These are phyloP conservation scores for Steccherinum ochraceum DNA, from an alignment of 768 basidiomycete species.

Conservation along the genomic window DNA sequence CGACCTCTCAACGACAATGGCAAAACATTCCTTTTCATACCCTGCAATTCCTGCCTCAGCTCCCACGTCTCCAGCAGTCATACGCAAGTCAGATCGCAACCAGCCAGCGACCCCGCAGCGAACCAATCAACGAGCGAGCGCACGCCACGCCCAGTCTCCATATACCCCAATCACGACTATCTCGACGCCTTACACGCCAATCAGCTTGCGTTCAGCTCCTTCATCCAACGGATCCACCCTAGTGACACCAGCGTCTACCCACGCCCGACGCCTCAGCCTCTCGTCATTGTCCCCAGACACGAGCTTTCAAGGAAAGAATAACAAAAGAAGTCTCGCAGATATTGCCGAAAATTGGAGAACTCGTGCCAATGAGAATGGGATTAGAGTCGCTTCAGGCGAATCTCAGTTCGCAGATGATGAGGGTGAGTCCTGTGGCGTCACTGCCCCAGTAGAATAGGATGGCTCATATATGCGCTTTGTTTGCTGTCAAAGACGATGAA, in stretches of 20 bases:
- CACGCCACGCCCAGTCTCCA: slow-evolving; percentile 48
- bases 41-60: slow-evolving; percentile 32
- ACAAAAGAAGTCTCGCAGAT: slow-evolving; percentile 48
- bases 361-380: slow-evolving; percentile 64
- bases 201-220: slow-evolving; percentile 59
- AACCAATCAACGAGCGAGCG: slow-evolving; percentile 34
- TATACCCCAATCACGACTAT: slow-evolving; percentile 47
- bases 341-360: slow-evolving; percentile 68
- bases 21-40: slow-evolving; percentile 16
- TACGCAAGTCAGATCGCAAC: slow-evolving; percentile 30
- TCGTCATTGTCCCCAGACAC: slow-evolving; percentile 42
- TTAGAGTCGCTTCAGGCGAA: slow-evolving; percentile 43
- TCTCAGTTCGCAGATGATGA: slow-evolving; percentile 43
- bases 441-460: background rate
- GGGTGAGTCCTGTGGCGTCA: slow-evolving; percentile 21
- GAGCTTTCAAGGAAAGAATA: slow-evolving; percentile 22
- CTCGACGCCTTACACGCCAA: slow-evolving; percentile 61
- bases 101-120: slow-evolving; percentile 65
- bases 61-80: slow-evolving; percentile 35
- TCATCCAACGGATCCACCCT: slow-evolving; percentile 41
- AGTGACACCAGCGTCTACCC: slow-evolving; percentile 55
- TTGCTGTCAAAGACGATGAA: slow-evolving; percentile 38
- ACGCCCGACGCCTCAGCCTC: slow-evolving; percentile 33
- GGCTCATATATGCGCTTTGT: slow-evolving; percentile 12
- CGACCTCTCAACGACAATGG: slow-evolving; percentile 17